phyloP scores from a whole-genome alignment of 2,329 filamentous ascomycete species.

The Intubia oerlemansii region DNA sequence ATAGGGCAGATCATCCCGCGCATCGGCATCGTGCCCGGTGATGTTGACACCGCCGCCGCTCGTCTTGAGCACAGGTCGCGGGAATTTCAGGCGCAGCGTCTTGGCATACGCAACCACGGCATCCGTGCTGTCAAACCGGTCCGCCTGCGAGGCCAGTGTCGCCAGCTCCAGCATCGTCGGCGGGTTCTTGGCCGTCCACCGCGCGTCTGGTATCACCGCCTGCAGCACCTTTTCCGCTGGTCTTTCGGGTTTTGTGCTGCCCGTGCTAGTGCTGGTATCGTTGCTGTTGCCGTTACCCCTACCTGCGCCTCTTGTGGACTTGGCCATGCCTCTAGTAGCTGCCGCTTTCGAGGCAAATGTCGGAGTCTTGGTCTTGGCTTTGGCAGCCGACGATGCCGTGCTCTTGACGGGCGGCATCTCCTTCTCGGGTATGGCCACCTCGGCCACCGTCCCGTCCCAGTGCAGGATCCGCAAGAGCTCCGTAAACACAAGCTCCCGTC shows the following conservation, averaged over 20 bases:
- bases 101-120: constrained; percentile 32
- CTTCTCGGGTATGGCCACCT: no score
- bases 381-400: no score
- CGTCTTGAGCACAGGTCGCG: constrained; percentile 2
- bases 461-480: constrained; percentile 51
- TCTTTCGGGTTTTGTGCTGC: no score
- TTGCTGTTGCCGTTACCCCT: no score
- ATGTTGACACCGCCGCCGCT: constrained; percentile 8
- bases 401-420: no score
- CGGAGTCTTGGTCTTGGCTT: no score
- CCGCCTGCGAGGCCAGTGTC: constrained; percentile 48
- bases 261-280: no score
- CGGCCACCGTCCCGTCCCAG: constrained; percentile 17
- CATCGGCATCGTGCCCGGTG: no score
- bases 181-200: constrained; percentile 14
- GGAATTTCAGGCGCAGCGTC: constrained; percentile 30
- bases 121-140: constrained; percentile 46
- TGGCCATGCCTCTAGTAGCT: no score
- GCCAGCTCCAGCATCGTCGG: constrained; percentile 39
- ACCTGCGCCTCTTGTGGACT: no score
- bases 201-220: constrained; percentile 1
- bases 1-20: constrained; percentile 11
- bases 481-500: constrained; percentile 38
- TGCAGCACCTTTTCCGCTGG: background rate
- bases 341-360: no score